Conservation (phyloP, 2,329 filamentous ascomycete genomes). For the Colletotrichum cordylinicola region DNA sequence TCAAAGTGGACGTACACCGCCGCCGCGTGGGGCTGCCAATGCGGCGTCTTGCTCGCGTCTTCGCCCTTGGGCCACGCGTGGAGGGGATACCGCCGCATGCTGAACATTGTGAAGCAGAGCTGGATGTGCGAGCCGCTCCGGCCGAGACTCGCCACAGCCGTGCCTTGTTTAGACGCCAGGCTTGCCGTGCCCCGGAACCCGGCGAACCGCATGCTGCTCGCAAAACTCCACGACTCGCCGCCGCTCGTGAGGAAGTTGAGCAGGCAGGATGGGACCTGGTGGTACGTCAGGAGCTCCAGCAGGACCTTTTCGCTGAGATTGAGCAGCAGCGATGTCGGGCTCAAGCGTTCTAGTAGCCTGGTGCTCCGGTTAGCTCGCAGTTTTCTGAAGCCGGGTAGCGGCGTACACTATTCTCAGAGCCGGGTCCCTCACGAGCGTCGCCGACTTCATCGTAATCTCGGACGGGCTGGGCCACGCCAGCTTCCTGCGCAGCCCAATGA, state of each 20-base stretch:
- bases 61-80: neutral
- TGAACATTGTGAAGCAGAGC: slow-evolving; percentile 5
- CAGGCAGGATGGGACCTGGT: neutral
- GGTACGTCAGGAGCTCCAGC: slow-evolving; percentile 4
- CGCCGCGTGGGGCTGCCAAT: slow-evolving; percentile 9
- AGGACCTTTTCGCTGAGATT: slow-evolving; percentile 1
- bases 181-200: neutral
- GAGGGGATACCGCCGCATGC: neutral
- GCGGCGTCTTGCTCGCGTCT: neutral
- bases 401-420: slow-evolving; percentile 4
- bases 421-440: neutral
- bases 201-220: neutral
- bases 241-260: neutral
- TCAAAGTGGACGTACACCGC: slow-evolving; percentile 4
- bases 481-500: neutral
- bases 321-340: neutral
- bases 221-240: slow-evolving; percentile 1
- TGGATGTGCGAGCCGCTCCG: slow-evolving; percentile 5
- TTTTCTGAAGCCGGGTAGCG: neutral
- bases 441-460: neutral
- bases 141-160: neutral
- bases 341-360: slow-evolving; percentile 4
- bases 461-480: neutral
- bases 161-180: neutral
- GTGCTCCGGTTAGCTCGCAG: neutral